phyloP scores from a whole-genome alignment of 1,139 yeast species.

The Pichia sp. region DNA sequence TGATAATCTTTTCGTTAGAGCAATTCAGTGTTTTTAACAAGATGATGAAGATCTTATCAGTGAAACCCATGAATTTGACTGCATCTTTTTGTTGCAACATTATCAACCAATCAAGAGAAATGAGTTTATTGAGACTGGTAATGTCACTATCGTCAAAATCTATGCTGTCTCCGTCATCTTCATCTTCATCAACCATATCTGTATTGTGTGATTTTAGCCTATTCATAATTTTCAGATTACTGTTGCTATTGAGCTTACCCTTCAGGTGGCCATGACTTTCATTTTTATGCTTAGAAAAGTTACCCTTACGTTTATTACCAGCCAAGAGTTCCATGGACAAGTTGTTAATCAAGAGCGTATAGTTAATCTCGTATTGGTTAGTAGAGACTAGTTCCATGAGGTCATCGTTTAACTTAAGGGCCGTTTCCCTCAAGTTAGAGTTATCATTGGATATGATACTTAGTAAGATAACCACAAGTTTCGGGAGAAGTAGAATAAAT shows the following conservation, averaged over 20 bases:
- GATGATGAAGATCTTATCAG: constrained; percentile 67
- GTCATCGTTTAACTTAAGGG: constrained; percentile 45
- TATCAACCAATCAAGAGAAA: constrained; percentile 87
- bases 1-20: constrained; percentile 78
- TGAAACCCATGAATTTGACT: constrained; percentile 47
- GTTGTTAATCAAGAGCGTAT: constrained; percentile 52
- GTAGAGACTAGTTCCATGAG: constrained; percentile 39
- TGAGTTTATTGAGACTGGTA: constrained; percentile 66
- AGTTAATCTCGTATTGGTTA: constrained; percentile 37
- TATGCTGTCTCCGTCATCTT: background rate
- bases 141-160: background rate
- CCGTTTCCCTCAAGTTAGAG: constrained; percentile 44
- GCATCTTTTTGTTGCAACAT: constrained; percentile 76
- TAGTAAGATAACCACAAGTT: constrained; percentile 48
- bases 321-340: constrained; percentile 49
- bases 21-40: constrained; percentile 77
- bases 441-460: constrained; percentile 51
- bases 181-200: constrained; percentile 23
- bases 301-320: background rate
- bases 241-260: background rate
- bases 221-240: background rate
- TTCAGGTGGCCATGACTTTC: too few species aligned
- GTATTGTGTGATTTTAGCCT: too few species aligned
- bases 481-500: constrained; percentile 58
- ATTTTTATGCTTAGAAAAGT: too few species aligned